Percentiles rank a stretch among this genome's conserved stretches.
phyloP scores from a whole-genome alignment of 2,329 filamentous ascomycete genomes.

The Pestalotiopsis sp. region DNA sequence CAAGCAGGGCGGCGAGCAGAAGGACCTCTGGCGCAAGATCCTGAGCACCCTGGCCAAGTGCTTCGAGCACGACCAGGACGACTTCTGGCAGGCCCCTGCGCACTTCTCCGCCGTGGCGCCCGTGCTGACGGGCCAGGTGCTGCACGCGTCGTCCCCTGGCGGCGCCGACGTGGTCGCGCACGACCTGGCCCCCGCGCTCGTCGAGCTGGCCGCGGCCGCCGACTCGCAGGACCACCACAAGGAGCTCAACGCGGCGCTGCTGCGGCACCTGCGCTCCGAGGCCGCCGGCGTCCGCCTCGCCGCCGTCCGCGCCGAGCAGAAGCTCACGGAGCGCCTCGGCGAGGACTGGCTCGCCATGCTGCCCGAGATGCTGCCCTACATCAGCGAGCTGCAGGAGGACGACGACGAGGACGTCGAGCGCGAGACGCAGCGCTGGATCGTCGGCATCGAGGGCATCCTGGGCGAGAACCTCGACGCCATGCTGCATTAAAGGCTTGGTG shows the following conservation, averaged over 20 bases:
- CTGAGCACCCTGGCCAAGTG: conserved; percentile 73
- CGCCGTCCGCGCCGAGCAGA: conserved; percentile 80
- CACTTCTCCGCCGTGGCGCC: conserved; percentile 77
- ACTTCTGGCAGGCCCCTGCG: conserved; percentile 92
- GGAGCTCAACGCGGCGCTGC: conserved; percentile 77
- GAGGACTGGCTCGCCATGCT: conserved; percentile 92
- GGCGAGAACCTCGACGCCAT: conserved; percentile 91
- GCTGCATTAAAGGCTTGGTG: conserved; percentile 65
- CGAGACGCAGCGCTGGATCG: conserved; percentile 89
- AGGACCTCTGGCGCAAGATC: conserved; percentile 68
- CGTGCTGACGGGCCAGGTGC: conserved; percentile 70
- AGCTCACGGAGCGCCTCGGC: conserved; percentile 76
- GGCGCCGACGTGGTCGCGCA: conserved; percentile 38
- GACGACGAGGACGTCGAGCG: conserved; percentile 92
- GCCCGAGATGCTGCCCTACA: conserved; percentile 94
- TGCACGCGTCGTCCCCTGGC: conserved; percentile 47
- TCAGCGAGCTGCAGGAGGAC: conserved; percentile 94
- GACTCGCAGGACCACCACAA: conserved; percentile 91
- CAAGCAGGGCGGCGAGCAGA: conserved; percentile 49
- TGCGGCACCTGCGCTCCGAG: conserved; percentile 78
- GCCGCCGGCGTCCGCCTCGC: conserved; percentile 74
- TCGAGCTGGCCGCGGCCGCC: conserved; percentile 77
- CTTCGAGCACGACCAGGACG: conserved; percentile 89
- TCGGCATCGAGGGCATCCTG: conserved; percentile 83
- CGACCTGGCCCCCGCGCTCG: conserved; percentile 73